These are phyloP conservation scores for Fusarium keratoplasticum DNA, from an alignment of 2,329 filamentous ascomycete genomes.

Conservation along the genomic window DNA sequence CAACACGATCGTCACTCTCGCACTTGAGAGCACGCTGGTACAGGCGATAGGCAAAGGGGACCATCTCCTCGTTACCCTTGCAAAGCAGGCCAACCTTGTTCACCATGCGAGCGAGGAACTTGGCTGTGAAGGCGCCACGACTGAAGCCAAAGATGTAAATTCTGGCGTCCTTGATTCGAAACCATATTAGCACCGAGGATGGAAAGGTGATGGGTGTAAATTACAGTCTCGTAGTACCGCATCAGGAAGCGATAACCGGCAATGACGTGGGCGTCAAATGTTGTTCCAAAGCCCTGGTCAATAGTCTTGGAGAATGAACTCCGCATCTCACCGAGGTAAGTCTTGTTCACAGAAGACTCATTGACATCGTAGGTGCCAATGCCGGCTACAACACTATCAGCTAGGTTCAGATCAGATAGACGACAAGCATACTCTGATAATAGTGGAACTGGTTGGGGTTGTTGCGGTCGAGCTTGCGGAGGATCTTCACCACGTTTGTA, in stretches of 20 bases:
- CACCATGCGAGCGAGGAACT: conserved; percentile 64
- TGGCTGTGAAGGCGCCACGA: conserved; percentile 64
- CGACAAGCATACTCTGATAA: conserved; percentile 56
- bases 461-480: conserved; percentile 59
- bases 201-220: not conserved
- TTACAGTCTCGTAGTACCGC: conserved; percentile 60
- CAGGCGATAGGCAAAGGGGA: conserved; percentile 60
- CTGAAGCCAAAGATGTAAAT: conserved; percentile 68
- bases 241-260: conserved; percentile 66
- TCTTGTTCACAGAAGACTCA: conserved; percentile 55
- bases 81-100: conserved; percentile 61
- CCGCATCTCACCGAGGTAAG: conserved; percentile 47
- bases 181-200: not conserved
- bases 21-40: conserved; percentile 56
- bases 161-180: conserved; percentile 53
- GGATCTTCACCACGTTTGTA: conserved; percentile 66
- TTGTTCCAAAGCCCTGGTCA: conserved; percentile 58
- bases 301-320: conserved; percentile 54
- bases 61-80: conserved; percentile 65
- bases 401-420: not conserved
- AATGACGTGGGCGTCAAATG: conserved; percentile 64
- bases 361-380: conserved; percentile 63
- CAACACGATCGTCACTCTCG: conserved; percentile 40
- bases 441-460: conserved; percentile 60
- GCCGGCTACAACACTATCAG: conserved; percentile 49